These are phyloP conservation scores for Choanephora cucurbitarum DNA, from an alignment of 371 early-diverging fungal species.

Conservation along the genomic window DNA sequence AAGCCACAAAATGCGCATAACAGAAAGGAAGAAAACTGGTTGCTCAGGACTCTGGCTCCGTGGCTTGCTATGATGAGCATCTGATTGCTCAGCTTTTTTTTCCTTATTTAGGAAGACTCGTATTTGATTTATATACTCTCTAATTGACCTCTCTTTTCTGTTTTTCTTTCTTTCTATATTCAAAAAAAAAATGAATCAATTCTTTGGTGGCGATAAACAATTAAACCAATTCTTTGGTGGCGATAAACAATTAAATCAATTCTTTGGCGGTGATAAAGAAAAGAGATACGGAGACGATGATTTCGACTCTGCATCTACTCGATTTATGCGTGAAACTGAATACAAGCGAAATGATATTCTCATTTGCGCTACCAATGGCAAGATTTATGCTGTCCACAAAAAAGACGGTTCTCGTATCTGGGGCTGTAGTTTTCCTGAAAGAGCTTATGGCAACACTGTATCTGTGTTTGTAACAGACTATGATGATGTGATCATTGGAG, in stretches of 20 bases:
- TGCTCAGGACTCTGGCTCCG: too few species aligned
- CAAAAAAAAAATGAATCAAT: too few species aligned
- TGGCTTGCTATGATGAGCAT: not conserved
- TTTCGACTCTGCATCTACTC: not conserved
- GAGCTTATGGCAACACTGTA: slow-evolving; percentile 5
- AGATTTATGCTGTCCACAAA: slow-evolving; percentile 41
- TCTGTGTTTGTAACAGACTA: slow-evolving; percentile 14
- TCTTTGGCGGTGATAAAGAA: not conserved
- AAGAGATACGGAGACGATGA: not conserved
- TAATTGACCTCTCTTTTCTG: too few species aligned
- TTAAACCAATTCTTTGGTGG: too few species aligned
- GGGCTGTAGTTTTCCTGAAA: slow-evolving; percentile 20
- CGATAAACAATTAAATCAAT: too few species aligned
- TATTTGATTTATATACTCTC: not conserved
- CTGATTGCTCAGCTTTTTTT: slow-evolving; percentile 3
- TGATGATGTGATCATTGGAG: slow-evolving; percentile 11
- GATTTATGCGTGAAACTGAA: not conserved
- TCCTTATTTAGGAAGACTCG: not conserved
- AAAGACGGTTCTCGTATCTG: slow-evolving; percentile 31
- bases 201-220: too few species aligned
- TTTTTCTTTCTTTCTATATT: too few species aligned
- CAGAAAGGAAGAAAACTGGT: too few species aligned
- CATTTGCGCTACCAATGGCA: slow-evolving; percentile 36
- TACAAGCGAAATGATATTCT: slow-evolving; percentile 30
- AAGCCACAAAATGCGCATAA: too few species aligned